Evolutionary conservation across 495 filamentous ascomycete species (phyloP).

Genomic region (Neurospora sp.): DNA sequence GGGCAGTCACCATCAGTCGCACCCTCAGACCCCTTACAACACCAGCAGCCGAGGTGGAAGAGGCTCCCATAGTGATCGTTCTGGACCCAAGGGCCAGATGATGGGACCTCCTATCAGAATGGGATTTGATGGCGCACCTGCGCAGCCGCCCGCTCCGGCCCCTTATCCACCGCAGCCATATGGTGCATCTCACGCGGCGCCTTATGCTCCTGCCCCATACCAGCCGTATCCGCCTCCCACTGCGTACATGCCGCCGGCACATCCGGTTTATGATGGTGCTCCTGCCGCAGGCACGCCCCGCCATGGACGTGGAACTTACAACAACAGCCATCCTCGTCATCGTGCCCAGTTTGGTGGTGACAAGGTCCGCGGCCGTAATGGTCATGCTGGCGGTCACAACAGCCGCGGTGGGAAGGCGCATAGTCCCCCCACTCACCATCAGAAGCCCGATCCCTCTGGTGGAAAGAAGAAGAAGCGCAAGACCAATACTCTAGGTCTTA

Average conservation of each 20-base stretch:
- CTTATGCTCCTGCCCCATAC: conserved; percentile 22
- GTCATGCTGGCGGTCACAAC: conserved; percentile 5
- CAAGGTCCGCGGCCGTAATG: conserved; percentile 34
- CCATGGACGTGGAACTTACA: conserved; percentile 24
- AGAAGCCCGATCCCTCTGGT: conserved; percentile 52
- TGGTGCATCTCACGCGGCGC: conserved; percentile 16
- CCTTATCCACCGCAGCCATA: conserved; percentile 18
- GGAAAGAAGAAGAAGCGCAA: conserved; percentile 68
- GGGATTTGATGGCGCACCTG: conserved; percentile 39
- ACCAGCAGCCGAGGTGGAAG: conserved; percentile 44
- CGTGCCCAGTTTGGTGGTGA: conserved; percentile 28
- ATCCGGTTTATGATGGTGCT: conserved; percentile 19
- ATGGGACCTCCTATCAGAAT: conserved; percentile 52
- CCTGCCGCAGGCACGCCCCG: conserved; percentile 21
- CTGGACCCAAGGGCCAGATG: conserved; percentile 36
- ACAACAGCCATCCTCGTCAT: conserved; percentile 17
- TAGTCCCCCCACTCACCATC: conserved; percentile 39
- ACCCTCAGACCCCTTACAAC: conserved; percentile 33
- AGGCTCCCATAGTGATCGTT: conserved; percentile 40
- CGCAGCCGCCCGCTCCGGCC: conserved; percentile 26
- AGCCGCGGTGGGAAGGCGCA: conserved; percentile 19
- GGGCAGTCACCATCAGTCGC: conserved; percentile 27
- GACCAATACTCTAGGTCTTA: conserved; percentile 71
- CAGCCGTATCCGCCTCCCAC: conserved; percentile 2
- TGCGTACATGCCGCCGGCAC: conserved; percentile 4